A percentile compares a stretch with the other conserved stretches of the same genome.
phyloP scores from a whole-genome alignment of 768 basidiomycete species.

The Pleurotus cornucopiae region DNA sequence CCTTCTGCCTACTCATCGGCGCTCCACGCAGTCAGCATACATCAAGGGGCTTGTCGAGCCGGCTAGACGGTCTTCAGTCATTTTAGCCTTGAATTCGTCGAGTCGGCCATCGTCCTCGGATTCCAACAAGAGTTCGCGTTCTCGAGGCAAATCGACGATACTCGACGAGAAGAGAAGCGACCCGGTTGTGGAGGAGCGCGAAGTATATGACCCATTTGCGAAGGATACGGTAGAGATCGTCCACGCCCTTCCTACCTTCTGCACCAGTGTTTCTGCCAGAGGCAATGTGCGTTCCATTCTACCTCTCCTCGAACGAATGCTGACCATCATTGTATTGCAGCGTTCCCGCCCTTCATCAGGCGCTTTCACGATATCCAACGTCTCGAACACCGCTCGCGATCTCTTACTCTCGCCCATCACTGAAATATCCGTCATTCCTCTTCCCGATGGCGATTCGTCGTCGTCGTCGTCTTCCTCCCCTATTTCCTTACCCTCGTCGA shows the following conservation, averaged over 20 bases:
- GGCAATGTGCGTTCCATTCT: background rate
- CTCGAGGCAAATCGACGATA: background rate
- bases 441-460: background rate
- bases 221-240: constrained; percentile 6
- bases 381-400: background rate
- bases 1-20: background rate
- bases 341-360: background rate
- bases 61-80: background rate
- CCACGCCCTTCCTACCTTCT: background rate
- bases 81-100: background rate
- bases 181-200: background rate
- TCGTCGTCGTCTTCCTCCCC: background rate
- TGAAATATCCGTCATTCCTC: background rate
- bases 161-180: background rate
- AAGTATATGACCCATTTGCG: background rate
- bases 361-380: constrained; percentile 4
- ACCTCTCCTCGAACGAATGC: background rate
- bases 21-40: background rate
- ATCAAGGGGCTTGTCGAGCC: background rate
- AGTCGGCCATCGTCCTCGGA: background rate
- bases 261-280: background rate
- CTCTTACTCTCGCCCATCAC: background rate
- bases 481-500: background rate
- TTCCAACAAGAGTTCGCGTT: background rate
- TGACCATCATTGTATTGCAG: background rate